A percentile compares a stretch with the other conserved stretches of the same genome.
phyloP scores from a whole-genome alignment of 2,329 filamentous ascomycete genomes.

The Rhynchosporium agropyri region DNA sequence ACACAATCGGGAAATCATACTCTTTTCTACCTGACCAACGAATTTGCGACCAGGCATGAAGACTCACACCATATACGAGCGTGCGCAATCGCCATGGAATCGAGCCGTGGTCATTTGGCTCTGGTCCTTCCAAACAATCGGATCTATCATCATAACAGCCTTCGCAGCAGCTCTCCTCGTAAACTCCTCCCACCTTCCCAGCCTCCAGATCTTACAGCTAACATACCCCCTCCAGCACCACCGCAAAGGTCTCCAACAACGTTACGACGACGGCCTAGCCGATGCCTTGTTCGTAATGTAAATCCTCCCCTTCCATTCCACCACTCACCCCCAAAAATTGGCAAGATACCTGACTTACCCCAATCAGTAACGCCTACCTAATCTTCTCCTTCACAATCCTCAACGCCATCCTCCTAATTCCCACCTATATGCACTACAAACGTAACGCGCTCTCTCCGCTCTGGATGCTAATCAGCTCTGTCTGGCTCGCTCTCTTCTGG shows the following conservation, averaged over 20 bases:
- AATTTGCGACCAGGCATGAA: not conserved
- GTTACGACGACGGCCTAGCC: slow-evolving; percentile 7
- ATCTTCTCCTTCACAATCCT: slow-evolving; percentile 6
- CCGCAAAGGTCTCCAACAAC: not conserved
- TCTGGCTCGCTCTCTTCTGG: slow-evolving; percentile 10
- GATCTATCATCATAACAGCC: slow-evolving; percentile 4
- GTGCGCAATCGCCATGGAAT: slow-evolving; percentile 1
- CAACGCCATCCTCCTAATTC: slow-evolving; percentile 1
- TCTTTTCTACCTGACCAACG: not conserved
- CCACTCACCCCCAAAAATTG: too few species aligned
- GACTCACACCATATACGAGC: slow-evolving; percentile 6
- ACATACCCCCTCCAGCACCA: not conserved
- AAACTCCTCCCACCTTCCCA: too few species aligned
- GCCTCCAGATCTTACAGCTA: not conserved
- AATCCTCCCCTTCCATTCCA: not conserved
- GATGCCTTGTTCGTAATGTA: slow-evolving; percentile 1
- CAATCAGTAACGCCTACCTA: not conserved
- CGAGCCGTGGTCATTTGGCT: not conserved
- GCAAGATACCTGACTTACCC: not conserved
- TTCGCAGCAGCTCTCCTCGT: slow-evolving; percentile 9
- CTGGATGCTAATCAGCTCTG: slow-evolving; percentile 9
- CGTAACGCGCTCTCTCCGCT: not conserved
- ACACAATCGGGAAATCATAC: not conserved
- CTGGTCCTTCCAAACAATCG: slow-evolving; percentile 7
- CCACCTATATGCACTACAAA: slow-evolving; percentile 6